Conservation (phyloP, 1,284 basidiomycete genomes). For the Sanghuangporus sanghuang region DNA sequence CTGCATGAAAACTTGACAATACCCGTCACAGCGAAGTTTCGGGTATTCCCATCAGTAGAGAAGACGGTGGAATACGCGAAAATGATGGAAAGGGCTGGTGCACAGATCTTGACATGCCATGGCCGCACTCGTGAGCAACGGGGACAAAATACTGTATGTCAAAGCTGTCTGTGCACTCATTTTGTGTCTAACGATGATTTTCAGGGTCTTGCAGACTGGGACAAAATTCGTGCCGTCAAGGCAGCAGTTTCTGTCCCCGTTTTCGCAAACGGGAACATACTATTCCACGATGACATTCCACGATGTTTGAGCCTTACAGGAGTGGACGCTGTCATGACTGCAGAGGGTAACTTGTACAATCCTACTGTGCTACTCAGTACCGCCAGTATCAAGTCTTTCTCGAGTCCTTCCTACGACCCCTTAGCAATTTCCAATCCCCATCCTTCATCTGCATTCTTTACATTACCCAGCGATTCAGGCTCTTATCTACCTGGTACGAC, state of each 20-base stretch:
- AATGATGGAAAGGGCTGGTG: constrained; percentile 93
- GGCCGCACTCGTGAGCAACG: constrained; percentile 90
- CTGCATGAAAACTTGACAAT: constrained; percentile 80
- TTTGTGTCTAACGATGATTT: not conserved
- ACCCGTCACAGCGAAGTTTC: constrained; percentile 95
- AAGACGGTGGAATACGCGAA: constrained; percentile 91
- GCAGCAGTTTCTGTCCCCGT: constrained; percentile 87
- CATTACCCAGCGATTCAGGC: constrained; percentile 31
- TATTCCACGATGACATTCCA: constrained; percentile 78
- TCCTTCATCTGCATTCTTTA: constrained; percentile 26
- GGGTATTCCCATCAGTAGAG: constrained; percentile 82
- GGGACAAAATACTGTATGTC: constrained; percentile 64
- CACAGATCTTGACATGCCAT: constrained; percentile 93
- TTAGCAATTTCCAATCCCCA: constrained; percentile 15
- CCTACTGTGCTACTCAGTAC: constrained; percentile 66
- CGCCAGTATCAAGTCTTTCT: constrained; percentile 16
- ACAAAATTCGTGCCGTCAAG: constrained; percentile 82
- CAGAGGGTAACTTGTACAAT: constrained; percentile 95
- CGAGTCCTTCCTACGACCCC: constrained; percentile 20
- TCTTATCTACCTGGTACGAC: constrained; percentile 56
- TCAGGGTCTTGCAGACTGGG: constrained; percentile 83
- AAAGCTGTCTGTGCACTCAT: not conserved
- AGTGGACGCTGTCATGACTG: constrained; percentile 91
- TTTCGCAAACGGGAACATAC: constrained; percentile 96
- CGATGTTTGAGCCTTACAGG: constrained; percentile 78